Percentiles rank a stretch among this genome's conserved stretches.
These are phyloP conservation scores for Neurospora sp. DNA, from an alignment of 495 filamentous ascomycete genomes.

Conservation along the genomic window DNA sequence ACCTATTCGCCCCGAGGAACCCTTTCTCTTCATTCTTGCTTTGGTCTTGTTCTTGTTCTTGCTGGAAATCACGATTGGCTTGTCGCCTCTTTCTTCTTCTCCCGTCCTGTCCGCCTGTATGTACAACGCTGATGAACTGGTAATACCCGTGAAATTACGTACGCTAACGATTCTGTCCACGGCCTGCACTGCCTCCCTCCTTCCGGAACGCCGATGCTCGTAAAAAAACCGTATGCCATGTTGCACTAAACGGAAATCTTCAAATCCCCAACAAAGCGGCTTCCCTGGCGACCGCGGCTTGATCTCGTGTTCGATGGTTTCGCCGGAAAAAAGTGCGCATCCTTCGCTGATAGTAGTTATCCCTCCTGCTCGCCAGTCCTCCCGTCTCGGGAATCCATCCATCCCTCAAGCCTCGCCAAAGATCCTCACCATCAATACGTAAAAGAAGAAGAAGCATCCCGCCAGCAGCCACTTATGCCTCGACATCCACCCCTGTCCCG, in stretches of 20 bases:
- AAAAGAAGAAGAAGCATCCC: constrained; percentile 58
- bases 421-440: constrained; percentile 67
- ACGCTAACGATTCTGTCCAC: neutral
- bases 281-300: neutral
- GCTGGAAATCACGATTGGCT: neutral
- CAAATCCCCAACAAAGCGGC: neutral
- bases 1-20: neutral
- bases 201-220: neutral
- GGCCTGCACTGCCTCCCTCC: neutral
- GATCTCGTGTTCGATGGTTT: neutral
- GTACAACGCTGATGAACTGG: neutral
- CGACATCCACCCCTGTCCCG: constrained; percentile 69
- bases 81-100: neutral
- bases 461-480: constrained; percentile 66
- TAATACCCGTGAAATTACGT: neutral
- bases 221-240: neutral
- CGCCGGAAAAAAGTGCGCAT: neutral
- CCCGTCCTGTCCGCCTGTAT: neutral
- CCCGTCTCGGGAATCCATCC: too few species aligned
- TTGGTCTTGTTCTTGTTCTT: neutral
- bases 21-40: neutral
- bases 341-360: neutral
- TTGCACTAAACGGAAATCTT: neutral
- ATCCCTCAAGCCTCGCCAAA: constrained; percentile 35
- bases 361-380: neutral